A percentile compares a stretch with the other conserved stretches of the same genome.
Evolutionary conservation across 768 basidiomycete genomes (phyloP).

Genomic region (Tricholoma furcatifolium): DNA sequence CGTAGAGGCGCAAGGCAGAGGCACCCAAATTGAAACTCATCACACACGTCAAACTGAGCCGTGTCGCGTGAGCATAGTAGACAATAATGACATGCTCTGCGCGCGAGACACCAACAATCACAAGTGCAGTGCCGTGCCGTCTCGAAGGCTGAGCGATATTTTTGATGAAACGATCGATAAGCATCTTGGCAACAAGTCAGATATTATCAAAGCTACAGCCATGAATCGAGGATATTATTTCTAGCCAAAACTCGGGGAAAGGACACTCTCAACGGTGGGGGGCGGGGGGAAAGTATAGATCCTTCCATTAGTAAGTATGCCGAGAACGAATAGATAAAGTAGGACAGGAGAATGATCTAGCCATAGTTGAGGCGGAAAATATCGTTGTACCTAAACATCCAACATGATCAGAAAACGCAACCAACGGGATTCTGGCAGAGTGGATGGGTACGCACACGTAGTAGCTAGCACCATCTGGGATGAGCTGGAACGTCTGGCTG

Average conservation of each 20-base stretch:
- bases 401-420: not conserved
- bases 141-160: too few species aligned
- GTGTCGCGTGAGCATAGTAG: not conserved
- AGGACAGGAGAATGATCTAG: constrained; percentile 20
- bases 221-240: constrained; percentile 10
- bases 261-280: not conserved
- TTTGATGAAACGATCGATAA: not conserved
- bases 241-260: constrained; percentile 3
- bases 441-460: constrained; percentile 67
- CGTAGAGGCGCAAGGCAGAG: too few species aligned
- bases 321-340: not conserved
- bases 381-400: constrained; percentile 74
- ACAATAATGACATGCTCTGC: too few species aligned
- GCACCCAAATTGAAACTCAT: not conserved
- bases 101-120: too few species aligned
- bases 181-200: not conserved
- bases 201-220: constrained; percentile 5
- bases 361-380: constrained; percentile 90
- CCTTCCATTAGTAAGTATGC: constrained; percentile 1
- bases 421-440: not conserved
- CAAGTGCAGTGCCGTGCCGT: too few species aligned
- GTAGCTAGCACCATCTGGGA: constrained; percentile 70
- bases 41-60: not conserved
- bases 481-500: constrained; percentile 91
- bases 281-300: not conserved